A percentile compares a stretch with the other conserved stretches of the same genome.
Conservation (phyloP, 2,329 filamentous ascomycete species). For the Nannizzia gypsea region DNA sequence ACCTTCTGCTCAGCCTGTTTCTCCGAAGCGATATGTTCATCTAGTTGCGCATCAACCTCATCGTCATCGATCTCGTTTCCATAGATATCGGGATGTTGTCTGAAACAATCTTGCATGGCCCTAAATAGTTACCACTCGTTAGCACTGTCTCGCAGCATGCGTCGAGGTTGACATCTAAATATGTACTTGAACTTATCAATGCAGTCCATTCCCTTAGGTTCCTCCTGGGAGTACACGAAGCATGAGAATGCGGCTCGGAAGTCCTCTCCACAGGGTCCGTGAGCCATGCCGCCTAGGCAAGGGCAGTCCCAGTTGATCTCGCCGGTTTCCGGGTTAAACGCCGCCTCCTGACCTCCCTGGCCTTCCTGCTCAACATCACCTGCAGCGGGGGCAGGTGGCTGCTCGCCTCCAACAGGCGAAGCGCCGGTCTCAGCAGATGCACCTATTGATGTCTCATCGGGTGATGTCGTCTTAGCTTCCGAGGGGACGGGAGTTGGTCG, state of each 20-base stretch:
- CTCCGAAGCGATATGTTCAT: slow-evolving; percentile 21
- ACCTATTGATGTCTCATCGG: slow-evolving; percentile 13
- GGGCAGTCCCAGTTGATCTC: slow-evolving; percentile 99
- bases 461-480: slow-evolving; percentile 9
- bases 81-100: slow-evolving; percentile 83
- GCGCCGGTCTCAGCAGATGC: slow-evolving; percentile 14
- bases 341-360: slow-evolving; percentile 62
- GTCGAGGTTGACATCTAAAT: neutral
- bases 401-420: slow-evolving; percentile 6
- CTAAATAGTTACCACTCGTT: slow-evolving; percentile 36
- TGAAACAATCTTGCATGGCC: slow-evolving; percentile 96
- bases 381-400: slow-evolving; percentile 20
- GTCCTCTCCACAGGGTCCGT: slow-evolving; percentile 88
- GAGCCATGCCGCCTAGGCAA: slow-evolving; percentile 90
- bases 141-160: slow-evolving; percentile 15
- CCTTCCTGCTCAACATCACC: slow-evolving; percentile 63
- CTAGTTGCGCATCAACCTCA: slow-evolving; percentile 35
- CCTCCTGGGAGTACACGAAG: slow-evolving; percentile 89
- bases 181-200: slow-evolving; percentile 94
- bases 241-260: slow-evolving; percentile 96
- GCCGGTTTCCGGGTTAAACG: slow-evolving; percentile 95
- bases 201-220: slow-evolving; percentile 95
- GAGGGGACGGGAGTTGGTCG: slow-evolving; percentile 13
- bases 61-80: slow-evolving; percentile 75
- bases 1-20: slow-evolving; percentile 16